Percentiles rank a stretch among this genome's conserved stretches.
phyloP scores from a whole-genome alignment of 805 yeast species.

The Metschnikowia henanensis region DNA sequence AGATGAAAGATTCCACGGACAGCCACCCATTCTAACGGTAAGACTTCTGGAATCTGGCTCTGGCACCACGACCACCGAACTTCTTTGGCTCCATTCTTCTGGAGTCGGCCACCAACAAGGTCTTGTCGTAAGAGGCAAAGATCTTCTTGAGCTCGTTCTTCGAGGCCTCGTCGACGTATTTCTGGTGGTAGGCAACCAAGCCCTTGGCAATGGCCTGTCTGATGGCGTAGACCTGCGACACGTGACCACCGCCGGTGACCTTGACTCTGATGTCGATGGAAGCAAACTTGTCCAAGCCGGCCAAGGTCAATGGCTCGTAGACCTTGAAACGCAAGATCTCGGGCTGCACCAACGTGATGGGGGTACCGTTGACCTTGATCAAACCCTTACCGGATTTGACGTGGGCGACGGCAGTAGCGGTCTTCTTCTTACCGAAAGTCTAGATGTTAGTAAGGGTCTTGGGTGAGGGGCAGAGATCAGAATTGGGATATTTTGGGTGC shows the following conservation, averaged over 20 bases:
- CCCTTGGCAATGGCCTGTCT: conserved; percentile 99
- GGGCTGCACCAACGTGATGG: conserved; percentile 99
- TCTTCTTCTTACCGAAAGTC: conserved; percentile 99
- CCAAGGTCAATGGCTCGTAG: conserved; percentile 98
- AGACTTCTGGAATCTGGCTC: conserved; percentile 99
- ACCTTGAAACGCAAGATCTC: conserved; percentile 99
- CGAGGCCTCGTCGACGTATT: conserved; percentile 98
- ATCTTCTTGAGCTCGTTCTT: conserved; percentile 99
- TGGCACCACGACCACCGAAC: conserved; percentile 99
- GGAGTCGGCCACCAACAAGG: conserved; percentile 98
- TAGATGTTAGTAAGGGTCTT: conserved; percentile 30
- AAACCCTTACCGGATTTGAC: conserved; percentile 99
- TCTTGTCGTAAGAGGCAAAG: conserved; percentile 97
- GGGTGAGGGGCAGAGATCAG: not conserved
- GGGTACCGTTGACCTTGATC: conserved; percentile 98
- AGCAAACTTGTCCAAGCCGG: conserved; percentile 98
- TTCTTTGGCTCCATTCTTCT: conserved; percentile 99
- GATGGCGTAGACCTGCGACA: conserved; percentile 99
- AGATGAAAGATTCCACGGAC: conserved; percentile 10
- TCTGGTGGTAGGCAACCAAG: conserved; percentile 99
- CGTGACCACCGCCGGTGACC: conserved; percentile 99
- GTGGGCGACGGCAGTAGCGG: conserved; percentile 99
- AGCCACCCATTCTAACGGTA: conserved; percentile 75
- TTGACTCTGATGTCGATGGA: conserved; percentile 98
- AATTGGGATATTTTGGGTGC: too few species aligned